Base-by-base conservation (phyloP, 805 yeast species). In the Zygosaccharomyces gambellarensis region DNA sequence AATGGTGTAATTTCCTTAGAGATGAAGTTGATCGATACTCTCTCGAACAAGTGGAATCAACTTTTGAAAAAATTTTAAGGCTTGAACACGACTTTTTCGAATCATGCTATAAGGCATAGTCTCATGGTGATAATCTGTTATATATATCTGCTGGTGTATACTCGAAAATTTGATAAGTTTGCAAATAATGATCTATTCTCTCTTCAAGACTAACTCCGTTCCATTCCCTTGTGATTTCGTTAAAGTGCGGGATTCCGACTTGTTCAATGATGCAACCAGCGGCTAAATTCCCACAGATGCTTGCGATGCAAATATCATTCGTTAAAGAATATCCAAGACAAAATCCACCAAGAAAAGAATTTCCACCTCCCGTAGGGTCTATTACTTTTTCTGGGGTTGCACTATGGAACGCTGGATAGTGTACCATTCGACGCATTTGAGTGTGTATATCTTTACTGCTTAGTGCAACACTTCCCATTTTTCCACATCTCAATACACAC, bases 341-440 rank as follows among this genome's bases (percentile, higher is more conserved):
- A 48, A 89, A 78, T 0, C 87, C 95, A 1, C 97, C 97, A 45
- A 88, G 79, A 62, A 85, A 90, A 0, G 96, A 77, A 61, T 90
- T 95, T 0, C 98, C 98, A 14, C 95, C 96, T 0, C 98, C 98
- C 0, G 97, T 90, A 2, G 97, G 95, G 65, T 90, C 98, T 1
- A 86, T 72, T 0, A 90, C 90, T 43, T 65, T 64, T 56, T 60
- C 63, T 3, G 60, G 58, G 3, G 60, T 57, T 19, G 68, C 71
- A 10, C 60, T 64, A 61, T 90, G 95, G 64, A 85, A 92, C 0
- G 97, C 87, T 0, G 94, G 90, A 21, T 80, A 75, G 80, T 86
- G 79, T 11, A 45, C 23, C 5, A 54, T 43, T 4, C 43, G 41
- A 27, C 58, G 43, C 17, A 30, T 21, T 10, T 48, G 50, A 17